Base-by-base conservation (phyloP, 23 red algal genomes). In the Gracilaria vermiculophylla region DNA sequence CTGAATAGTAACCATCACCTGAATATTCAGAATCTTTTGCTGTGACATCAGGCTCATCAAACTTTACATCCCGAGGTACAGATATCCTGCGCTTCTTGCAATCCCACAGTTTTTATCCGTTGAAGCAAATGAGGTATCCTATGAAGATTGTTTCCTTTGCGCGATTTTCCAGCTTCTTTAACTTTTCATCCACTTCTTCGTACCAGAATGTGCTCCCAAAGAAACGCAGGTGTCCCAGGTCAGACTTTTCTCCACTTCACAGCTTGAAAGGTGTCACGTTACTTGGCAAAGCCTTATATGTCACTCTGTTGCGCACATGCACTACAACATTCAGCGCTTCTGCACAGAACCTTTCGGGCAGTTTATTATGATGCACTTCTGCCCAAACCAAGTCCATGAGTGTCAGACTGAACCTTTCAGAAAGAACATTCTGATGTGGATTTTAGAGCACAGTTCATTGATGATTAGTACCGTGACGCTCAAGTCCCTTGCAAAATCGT, bases 71-170 rank as follows among this genome's bases (percentile, higher is more conserved):
- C 20, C 73, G 8, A 17, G 73, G 54, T 25, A 78, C 52, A 53
- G 54, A 7, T 24, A 54, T 55, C 32, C 78, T 42, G 24, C 20
- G 40, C 20, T 64, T 62, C 33, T 62, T 20, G 1, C 2, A 9
- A 65, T 65, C 78, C 58, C 78, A 44, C 36, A 64, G 20, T 61
- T 82, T 82, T 25, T 82, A 82, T 1, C 78, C 78, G 16, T 82
- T 31, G 1, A 33, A 66, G 1, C 33, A 36, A n/a, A 33, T 24
- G 12, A 47, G 45, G 54, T 82, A 62, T 13, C 76, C 76, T 10
- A 80, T 31, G 39, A 56, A 32, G 42, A 80, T 54, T 10, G 31
- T 44, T 48, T 53, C 76, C 5, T 53, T 28, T 5, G 76, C 76
- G 5, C 76, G 76, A 14, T 32, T 11, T 7, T 80, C 76, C n/a